Evolutionary conservation across 352 stramenopile species (phyloP).

Genomic region (Phytophthora cactorum): DNA sequence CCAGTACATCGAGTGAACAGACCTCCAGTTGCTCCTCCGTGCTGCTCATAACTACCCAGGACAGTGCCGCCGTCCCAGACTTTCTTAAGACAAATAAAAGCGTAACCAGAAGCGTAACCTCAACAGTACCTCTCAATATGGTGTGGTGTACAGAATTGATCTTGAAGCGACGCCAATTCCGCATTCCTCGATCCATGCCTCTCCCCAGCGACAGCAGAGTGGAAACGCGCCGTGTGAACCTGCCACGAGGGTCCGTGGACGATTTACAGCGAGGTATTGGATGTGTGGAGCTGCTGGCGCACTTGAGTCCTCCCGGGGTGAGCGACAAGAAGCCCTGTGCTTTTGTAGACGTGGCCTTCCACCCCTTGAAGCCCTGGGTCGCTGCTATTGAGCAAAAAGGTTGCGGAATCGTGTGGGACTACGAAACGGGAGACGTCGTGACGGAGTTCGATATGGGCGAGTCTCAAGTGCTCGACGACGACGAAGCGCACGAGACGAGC

Average conservation of each 20-base stretch:
- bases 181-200: neutral
- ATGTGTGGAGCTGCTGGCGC: slow-evolving; percentile 63
- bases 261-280: slow-evolving; percentile 57
- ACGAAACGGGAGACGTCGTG: slow-evolving; percentile 68
- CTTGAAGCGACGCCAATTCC: slow-evolving; percentile 31
- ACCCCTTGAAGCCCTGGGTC: slow-evolving; percentile 71
- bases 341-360: slow-evolving; percentile 67
- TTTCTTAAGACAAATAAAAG: slow-evolving; percentile 19
- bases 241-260: slow-evolving; percentile 62
- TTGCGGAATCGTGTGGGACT: slow-evolving; percentile 72
- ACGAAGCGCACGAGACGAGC: slow-evolving; percentile 20
- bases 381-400: slow-evolving; percentile 73
- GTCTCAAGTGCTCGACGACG: slow-evolving; percentile 44
- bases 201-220: neutral
- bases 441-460: slow-evolving; percentile 71
- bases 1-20: neutral
- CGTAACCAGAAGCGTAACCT: slow-evolving; percentile 11
- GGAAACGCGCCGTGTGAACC: slow-evolving; percentile 19
- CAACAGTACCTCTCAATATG: neutral
- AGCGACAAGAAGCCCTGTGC: slow-evolving; percentile 79
- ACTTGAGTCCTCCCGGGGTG: slow-evolving; percentile 55
- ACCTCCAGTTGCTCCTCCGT: slow-evolving; percentile 23
- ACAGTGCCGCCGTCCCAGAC: neutral
- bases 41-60: slow-evolving; percentile 27
- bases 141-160: slow-evolving; percentile 20